Evolutionary conservation across 495 filamentous ascomycete genomes (phyloP), one percentile per base, ranked within the genome.

Genomic region (Aspergillus ellipticus): DNA sequence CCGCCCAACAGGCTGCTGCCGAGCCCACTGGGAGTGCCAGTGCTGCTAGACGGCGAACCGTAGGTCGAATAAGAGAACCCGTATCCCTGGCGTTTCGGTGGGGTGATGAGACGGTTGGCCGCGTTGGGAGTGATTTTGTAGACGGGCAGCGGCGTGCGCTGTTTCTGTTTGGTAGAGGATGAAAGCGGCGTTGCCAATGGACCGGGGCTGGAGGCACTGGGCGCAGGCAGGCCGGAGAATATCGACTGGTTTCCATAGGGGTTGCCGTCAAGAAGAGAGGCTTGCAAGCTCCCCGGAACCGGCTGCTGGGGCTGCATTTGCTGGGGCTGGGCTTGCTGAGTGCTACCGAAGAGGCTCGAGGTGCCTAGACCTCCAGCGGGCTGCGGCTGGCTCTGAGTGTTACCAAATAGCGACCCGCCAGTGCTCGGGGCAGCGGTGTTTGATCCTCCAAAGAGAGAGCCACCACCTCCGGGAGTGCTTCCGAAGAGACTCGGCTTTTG

Each of bases 41-140:
- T 81, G 13, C 81, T 80, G 68, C 86, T 92, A 33, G 81, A 81
- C 3, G 92, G 91, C 8, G 88, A 91, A 22, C 88, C 89, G 62
- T 94, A 96, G 22, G 84, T 89, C 53, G 90, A 95, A 69, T 95
- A 96, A 6, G 86, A 88, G 70, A 96, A 95, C 7, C 92, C 92
- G 67, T 86, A 96, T 3, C 88, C 89, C 46, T 81, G 79, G 49
- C 80, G 77, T 65, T 87, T 90, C 53, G 89, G 87, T 3, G 94
- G 94, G 3, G 92, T 96, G 22, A 86, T 76, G 20, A 91, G 81
- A 22, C 89, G 84, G 31, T 88, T 85, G 47, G 89, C 82, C 41
- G 89, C 87, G 29, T 81, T 83, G 1, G 91, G 90, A 21, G 88
- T 94, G 57, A 97, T 83, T 69, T 90, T 94, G 73, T 95, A 92